These are phyloP conservation scores for Yueomyces sp. DNA, from an alignment of 805 yeast species.

Conservation along the genomic window DNA sequence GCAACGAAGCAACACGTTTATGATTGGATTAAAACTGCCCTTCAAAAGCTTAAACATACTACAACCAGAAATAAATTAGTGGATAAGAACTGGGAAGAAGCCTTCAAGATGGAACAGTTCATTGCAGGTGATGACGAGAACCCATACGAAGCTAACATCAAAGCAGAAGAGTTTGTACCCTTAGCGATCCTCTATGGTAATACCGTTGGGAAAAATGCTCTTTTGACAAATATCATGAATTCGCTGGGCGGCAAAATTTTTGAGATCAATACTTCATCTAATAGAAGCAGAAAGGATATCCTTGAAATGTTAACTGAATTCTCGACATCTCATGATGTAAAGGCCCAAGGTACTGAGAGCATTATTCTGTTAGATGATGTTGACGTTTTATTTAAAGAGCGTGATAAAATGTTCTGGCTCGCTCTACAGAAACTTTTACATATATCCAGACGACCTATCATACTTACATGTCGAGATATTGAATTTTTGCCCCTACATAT, in stretches of 20 bases:
- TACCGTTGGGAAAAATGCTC: conserved; percentile 69
- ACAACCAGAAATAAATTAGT: conserved; percentile 24
- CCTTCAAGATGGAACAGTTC: conserved; percentile 17
- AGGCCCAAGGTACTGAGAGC: conserved; percentile 36
- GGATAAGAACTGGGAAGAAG: conserved; percentile 10
- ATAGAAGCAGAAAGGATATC: conserved; percentile 62
- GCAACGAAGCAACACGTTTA: conserved; percentile 10
- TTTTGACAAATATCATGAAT: conserved; percentile 54
- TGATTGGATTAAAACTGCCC: conserved; percentile 24
- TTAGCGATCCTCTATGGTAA: conserved; percentile 53
- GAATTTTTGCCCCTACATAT: conserved; percentile 35
- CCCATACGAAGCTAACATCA: background rate
- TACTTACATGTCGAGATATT: conserved; percentile 47
- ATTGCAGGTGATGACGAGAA: conserved; percentile 20
- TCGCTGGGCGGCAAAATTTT: conserved; percentile 58
- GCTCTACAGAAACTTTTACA: conserved; percentile 48
- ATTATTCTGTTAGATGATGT: conserved; percentile 76
- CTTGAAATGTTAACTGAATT: conserved; percentile 55
- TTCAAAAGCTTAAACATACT: conserved; percentile 21
- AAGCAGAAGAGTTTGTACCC: conserved; percentile 36
- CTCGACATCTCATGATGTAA: conserved; percentile 73
- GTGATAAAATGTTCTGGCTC: conserved; percentile 73
- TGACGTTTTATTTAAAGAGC: conserved; percentile 60
- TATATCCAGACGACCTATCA: conserved; percentile 54
- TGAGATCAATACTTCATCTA: conserved; percentile 67